Conservation (phyloP, 495 filamentous ascomycete genomes). For the Oleoguttula mirabilis region DNA sequence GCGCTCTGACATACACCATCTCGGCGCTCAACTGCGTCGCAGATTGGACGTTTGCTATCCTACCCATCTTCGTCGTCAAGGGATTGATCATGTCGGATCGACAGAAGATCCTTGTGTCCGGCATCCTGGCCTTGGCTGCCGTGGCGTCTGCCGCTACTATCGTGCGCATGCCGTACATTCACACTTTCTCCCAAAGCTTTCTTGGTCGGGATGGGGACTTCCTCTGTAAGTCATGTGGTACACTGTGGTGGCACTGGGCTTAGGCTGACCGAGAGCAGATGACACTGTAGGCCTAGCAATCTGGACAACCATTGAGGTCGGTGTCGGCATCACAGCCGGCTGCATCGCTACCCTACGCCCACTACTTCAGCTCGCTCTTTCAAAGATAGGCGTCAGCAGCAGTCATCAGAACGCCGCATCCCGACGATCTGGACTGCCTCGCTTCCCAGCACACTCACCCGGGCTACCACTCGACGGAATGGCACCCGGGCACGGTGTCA, state of each 20-base stretch:
- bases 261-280: constrained; percentile 1
- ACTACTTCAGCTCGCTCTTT: constrained; percentile 13
- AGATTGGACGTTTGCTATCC: constrained; percentile 21
- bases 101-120: constrained; percentile 11
- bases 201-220: constrained; percentile 1
- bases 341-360: constrained; percentile 33
- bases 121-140: constrained; percentile 17
- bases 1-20: constrained; percentile 21
- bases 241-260: background rate
- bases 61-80: constrained; percentile 18
- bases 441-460: too few species aligned
- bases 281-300: constrained; percentile 28
- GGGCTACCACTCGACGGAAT: too few species aligned
- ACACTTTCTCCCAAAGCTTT: constrained; percentile 23
- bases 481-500: too few species aligned
- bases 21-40: constrained; percentile 22
- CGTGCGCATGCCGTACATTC: constrained; percentile 33
- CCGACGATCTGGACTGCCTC: too few species aligned
- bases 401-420: too few species aligned
- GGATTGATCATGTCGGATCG: constrained; percentile 12
- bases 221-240: background rate
- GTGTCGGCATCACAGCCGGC: constrained; percentile 31
- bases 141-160: constrained; percentile 32
- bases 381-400: background rate
- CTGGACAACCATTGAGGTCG: constrained; percentile 33